Evolutionary conservation across 306 rosid species (phyloP), one percentile per base, ranked within the genome.

Genomic region (Benincasa hispida): DNA sequence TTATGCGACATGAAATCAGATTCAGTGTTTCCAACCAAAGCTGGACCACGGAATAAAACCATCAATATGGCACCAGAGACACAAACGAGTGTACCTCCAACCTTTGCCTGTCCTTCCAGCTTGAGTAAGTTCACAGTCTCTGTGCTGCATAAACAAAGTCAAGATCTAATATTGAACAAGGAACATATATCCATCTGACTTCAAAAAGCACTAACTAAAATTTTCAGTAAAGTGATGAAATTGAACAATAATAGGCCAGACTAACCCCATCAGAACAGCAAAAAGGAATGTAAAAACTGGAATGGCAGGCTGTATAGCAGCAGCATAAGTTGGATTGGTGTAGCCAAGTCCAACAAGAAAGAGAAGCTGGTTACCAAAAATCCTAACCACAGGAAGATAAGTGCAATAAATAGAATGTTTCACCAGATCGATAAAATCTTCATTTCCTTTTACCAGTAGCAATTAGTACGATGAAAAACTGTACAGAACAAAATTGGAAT

Each of bases 341-440:
- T 93, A 91, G 82, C 92, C 90, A 81, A 93, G 91, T 85, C 98
- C 98, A 77, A 93, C 41, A 72, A 93, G 98, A 90, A 93, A 93
- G 83, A 93, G 80, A 74, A 93, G 96, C 85, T 93, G 98, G 86
- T 93, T 93, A 85, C 97, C 97, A 70, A 89, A 93, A 81, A 93
- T 88, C 91, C 98, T 93, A 82, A 62, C 57, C 68, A 74, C 75
- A 73, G 72, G 84, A 75, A 68, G 69, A 80, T 69, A 81, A 78
- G 78, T 78, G 81, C 78, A 58, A 78, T 37, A 54, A 66, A 51
- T 48, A 77, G 72, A 34, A 78, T 45, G 76, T 28, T 80, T 82
- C 50, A 13, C 67, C 69, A 75, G 15, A 21, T 57, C 15, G 6
- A 56, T 41, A 68, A 22, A 69, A 45, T 18, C 47, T 69, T 7